These are phyloP conservation scores for Nemania serpens DNA, from an alignment of 2,329 filamentous ascomycete species.

Conservation along the genomic window DNA sequence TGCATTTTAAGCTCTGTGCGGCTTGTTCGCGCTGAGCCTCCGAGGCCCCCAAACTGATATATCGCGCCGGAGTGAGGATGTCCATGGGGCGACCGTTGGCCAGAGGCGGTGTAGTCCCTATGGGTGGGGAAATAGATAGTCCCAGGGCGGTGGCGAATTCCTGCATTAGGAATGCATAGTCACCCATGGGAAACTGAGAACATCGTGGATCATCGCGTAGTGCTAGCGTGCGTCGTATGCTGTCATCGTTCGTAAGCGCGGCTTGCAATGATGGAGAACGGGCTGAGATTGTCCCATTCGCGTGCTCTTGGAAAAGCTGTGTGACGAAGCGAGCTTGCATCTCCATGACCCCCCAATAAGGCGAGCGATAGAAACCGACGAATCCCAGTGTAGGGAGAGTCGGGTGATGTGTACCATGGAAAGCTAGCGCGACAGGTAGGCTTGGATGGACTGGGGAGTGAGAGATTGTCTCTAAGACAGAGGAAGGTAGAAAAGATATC, in stretches of 20 bases:
- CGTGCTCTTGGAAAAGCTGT: slow-evolving; percentile 25
- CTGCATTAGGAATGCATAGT: slow-evolving; percentile 78
- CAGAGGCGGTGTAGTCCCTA: slow-evolving; percentile 42
- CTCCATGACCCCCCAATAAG: slow-evolving; percentile 87
- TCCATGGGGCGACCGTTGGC: slow-evolving; percentile 52
- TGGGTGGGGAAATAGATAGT: slow-evolving; percentile 50
- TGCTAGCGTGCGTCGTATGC: slow-evolving; percentile 51
- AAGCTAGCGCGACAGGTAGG: slow-evolving; percentile 69
- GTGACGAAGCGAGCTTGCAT: slow-evolving; percentile 78
- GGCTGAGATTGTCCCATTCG: slow-evolving; percentile 11
- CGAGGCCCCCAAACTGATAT: slow-evolving; percentile 48
- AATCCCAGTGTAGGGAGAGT: slow-evolving; percentile 71
- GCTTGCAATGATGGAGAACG: slow-evolving; percentile 40
- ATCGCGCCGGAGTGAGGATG: slow-evolving; percentile 60
- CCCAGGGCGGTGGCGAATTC: slow-evolving; percentile 65
- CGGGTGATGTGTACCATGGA: slow-evolving; percentile 67
- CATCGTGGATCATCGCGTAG: slow-evolving; percentile 57
- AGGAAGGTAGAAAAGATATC: slow-evolving; percentile 65
- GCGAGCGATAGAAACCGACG: slow-evolving; percentile 81
- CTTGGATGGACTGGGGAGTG: slow-evolving; percentile 59
- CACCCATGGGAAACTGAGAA: slow-evolving; percentile 81
- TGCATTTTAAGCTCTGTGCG: slow-evolving; percentile 51
- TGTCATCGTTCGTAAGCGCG: slow-evolving; percentile 51
- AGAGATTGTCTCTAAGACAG: slow-evolving; percentile 60
- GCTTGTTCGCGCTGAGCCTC: slow-evolving; percentile 48